Base-by-base conservation (phyloP, 495 filamentous ascomycete genomes). In the Penicillium roqueforti region DNA sequence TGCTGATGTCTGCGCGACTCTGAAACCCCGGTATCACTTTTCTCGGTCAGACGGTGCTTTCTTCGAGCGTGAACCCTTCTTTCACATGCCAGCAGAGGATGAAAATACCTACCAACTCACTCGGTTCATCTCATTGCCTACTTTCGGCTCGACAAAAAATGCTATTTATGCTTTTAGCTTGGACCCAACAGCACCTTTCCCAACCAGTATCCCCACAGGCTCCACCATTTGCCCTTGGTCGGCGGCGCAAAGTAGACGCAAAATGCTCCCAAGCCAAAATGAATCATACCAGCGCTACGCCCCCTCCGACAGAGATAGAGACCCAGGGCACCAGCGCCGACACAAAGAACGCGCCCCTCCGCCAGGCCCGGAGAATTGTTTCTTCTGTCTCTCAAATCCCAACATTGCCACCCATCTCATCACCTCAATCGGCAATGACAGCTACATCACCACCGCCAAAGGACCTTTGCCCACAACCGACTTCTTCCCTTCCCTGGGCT, bases 61-160 rank as follows among this genome's bases (percentile, higher is more conserved):
- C 72, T 97, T 83, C 60, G 92, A 97, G 72, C 83, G 93, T 18
- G 93, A 96, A 66, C 92, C 93, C 1, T 97, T 96, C 78, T 88
- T 91, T 68, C 86, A 95, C 62, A 66, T 76, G 51, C 77, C 83
- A 5, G 71, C 74, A 7, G 76, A 80, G 44, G 76, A 80, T 20
- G 71, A 78, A 8, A 74, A 81, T 20, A 66, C 67, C 1, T 80
- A 75, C 51, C 74, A 74, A 3, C 69, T 95, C 4, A 96, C 92
- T 3, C 85, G 92, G 19, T 97, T 98, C 68, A 83, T 97, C 62
- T 92, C 89, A 44, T 70, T 97, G 4, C 92, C 88, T 2, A 76
- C 86, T 5, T 90, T 80, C 66, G 85, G 80, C 44, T 69, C 73
- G 3, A 91, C 90, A 65, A 83, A 87, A 42, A 96, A 96, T 74